Conservation (phyloP, 805 yeast species). For the Lachancea waltii region DNA sequence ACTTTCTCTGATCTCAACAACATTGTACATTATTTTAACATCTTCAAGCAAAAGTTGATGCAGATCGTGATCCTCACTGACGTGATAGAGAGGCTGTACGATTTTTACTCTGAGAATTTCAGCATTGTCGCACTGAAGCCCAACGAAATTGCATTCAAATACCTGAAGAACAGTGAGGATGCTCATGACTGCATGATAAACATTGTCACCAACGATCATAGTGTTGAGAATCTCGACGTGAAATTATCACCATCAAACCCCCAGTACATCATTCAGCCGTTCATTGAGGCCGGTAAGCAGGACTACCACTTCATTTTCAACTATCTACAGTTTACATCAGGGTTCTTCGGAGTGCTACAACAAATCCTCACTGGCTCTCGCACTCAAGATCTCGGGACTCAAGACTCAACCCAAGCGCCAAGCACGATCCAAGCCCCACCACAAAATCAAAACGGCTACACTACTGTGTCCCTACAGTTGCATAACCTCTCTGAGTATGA, state of each 20-base stretch:
- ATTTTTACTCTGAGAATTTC: conserved; percentile 29
- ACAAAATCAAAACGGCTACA: conserved; percentile 8
- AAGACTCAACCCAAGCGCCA: no score
- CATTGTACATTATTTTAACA: conserved; percentile 23
- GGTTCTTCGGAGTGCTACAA: conserved; percentile 7
- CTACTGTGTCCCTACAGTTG: conserved; percentile 22
- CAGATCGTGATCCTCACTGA: conserved; percentile 31
- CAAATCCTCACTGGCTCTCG: conserved; percentile 1
- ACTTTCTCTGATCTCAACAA: conserved; percentile 22
- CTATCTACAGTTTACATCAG: conserved; percentile 30
- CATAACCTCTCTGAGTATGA: conserved; percentile 30
- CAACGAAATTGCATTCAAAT: conserved; percentile 32
- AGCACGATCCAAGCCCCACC: neutral
- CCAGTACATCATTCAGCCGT: conserved; percentile 30
- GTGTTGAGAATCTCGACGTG: conserved; percentile 26
- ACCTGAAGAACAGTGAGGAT: conserved; percentile 22
- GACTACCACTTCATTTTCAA: conserved; percentile 32
- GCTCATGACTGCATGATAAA: conserved; percentile 30
- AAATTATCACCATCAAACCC: conserved; percentile 29
- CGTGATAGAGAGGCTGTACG: conserved; percentile 31
- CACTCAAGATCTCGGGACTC: neutral
- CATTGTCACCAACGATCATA: conserved; percentile 25
- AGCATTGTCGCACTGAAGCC: conserved; percentile 29
- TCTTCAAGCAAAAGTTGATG: conserved; percentile 29
- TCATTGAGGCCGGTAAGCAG: conserved; percentile 24